A percentile compares a stretch with the other conserved stretches of the same genome.
Evolutionary conservation across 176 grass and related monocot genomes (phyloP).

Genomic region (Musa acuminata): DNA sequence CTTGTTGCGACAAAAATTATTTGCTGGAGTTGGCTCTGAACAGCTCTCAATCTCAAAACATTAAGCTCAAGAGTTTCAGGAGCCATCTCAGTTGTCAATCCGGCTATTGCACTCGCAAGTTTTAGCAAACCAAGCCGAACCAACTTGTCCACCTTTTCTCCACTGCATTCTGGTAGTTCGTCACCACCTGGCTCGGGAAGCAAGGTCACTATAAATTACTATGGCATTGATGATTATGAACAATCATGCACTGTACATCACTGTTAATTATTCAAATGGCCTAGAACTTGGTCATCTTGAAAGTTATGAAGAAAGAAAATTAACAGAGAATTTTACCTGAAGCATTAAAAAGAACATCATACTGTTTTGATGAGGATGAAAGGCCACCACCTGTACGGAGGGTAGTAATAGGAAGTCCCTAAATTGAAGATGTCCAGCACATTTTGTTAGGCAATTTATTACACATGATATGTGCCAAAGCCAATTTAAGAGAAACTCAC

Average conservation of each 20-base stretch:
- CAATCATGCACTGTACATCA: too few relatives aligned
- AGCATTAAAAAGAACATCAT: conserved; percentile 12
- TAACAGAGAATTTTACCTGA: conserved; percentile 9
- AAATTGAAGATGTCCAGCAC: background rate
- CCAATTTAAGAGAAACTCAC: conserved; percentile 27
- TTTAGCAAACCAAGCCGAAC: conserved; percentile 65
- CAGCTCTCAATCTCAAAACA: conserved; percentile 50
- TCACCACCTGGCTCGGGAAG: conserved; percentile 12
- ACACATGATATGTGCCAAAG: background rate
- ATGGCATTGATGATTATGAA: too few relatives aligned
- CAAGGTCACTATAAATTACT: background rate
- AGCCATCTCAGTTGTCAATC: conserved; percentile 43
- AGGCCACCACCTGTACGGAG: conserved; percentile 60
- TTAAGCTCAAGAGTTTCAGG: conserved; percentile 81
- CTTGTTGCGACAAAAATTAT: conserved; percentile 74
- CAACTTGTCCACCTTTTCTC: conserved; percentile 63
- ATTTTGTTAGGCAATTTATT: background rate
- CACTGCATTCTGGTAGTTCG: conserved; percentile 62
- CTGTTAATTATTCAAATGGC: background rate
- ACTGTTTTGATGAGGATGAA: conserved; percentile 17
- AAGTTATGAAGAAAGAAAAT: background rate
- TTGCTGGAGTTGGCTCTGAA: conserved; percentile 69
- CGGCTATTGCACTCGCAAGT: conserved; percentile 46
- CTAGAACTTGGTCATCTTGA: too few relatives aligned
- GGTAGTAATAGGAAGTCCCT: conserved; percentile 46